These are phyloP conservation scores for Leccinum griseonigrum DNA, from an alignment of 1,284 basidiomycete genomes.

Conservation along the genomic window DNA sequence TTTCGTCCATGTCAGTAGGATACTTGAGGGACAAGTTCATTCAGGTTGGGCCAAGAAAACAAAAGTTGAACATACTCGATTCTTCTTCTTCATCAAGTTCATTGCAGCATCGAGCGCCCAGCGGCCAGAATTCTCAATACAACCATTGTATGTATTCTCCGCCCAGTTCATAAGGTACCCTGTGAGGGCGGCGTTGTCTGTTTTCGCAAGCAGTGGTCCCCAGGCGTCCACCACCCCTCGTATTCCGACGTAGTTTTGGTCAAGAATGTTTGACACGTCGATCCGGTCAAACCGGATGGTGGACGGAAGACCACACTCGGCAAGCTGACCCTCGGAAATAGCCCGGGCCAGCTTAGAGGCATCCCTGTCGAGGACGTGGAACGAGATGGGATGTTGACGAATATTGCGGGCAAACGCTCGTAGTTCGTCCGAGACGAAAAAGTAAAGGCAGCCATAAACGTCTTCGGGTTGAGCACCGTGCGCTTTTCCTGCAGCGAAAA, in stretches of 20 bases:
- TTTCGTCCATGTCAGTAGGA: conserved; percentile 3
- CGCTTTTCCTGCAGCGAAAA: conserved; percentile 34
- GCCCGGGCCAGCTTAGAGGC: conserved; percentile 27
- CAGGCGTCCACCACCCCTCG: conserved; percentile 30
- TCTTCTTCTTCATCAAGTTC: conserved; percentile 10
- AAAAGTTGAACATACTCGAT: conserved; percentile 15
- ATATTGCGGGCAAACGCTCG: conserved; percentile 34
- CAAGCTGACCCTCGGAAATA: conserved; percentile 12
- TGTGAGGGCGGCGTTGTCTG: conserved; percentile 31
- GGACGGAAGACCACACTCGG: too few species aligned
- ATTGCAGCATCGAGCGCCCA: conserved; percentile 2
- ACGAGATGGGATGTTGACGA: conserved; percentile 26
- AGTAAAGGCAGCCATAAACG: conserved; percentile 47
- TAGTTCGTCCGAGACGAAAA: conserved; percentile 40
- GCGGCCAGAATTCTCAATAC: conserved; percentile 8
- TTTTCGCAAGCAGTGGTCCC: conserved; percentile 35
- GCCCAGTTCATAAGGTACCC: conserved; percentile 50
- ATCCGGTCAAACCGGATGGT: conserved; percentile 40
- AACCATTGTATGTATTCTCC: conserved; percentile 12
- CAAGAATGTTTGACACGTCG: conserved; percentile 45
- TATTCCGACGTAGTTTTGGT: conserved; percentile 40
- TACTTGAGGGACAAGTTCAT: conserved; percentile 12
- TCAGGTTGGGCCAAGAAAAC: neutral
- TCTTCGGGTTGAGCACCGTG: conserved; percentile 39
- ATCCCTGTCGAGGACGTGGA: conserved; percentile 30